Evolutionary conservation across 1,284 basidiomycete species (phyloP).

Genomic region (Mycena sp.): DNA sequence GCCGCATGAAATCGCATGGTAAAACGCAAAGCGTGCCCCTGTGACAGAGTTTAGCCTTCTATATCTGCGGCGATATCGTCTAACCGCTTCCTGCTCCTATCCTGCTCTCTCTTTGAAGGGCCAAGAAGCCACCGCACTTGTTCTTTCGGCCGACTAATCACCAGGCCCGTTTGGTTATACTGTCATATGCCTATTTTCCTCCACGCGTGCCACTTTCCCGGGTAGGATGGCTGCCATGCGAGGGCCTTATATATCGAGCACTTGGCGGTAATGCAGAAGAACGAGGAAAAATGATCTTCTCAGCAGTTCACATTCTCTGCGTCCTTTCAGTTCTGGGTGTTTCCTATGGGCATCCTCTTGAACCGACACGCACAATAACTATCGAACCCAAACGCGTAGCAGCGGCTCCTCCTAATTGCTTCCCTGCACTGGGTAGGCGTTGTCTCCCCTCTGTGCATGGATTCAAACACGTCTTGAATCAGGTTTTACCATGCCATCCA

Average conservation of each 20-base stretch:
- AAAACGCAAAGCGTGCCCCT: neutral
- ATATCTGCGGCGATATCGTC: slow-evolving; percentile 14
- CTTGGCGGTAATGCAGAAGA: neutral
- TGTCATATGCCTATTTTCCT: slow-evolving; percentile 19
- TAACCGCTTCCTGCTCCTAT: too few relatives aligned
- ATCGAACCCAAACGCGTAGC: slow-evolving; percentile 15
- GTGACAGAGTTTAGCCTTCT: neutral
- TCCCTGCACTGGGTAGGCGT: slow-evolving; percentile 46
- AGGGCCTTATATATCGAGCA: neutral
- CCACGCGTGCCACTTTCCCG: neutral
- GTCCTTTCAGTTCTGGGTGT: slow-evolving; percentile 3
- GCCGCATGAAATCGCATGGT: neutral
- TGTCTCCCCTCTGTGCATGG: too few relatives aligned
- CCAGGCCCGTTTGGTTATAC: neutral
- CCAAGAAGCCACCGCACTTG: slow-evolving; percentile 4
- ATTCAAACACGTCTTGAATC: slow-evolving; percentile 43
- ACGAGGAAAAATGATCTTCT: slow-evolving; percentile 14
- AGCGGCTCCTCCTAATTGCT: slow-evolving; percentile 46
- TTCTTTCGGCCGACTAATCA: neutral
- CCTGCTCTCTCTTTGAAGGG: neutral
- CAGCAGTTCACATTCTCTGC: neutral
- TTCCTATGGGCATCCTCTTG: slow-evolving; percentile 20
- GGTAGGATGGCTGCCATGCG: neutral
- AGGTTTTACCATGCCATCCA: slow-evolving; percentile 64
- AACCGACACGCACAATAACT: slow-evolving; percentile 26